Conservation (phyloP, 768 basidiomycete genomes). For the Macrolepiota albuminosa region DNA sequence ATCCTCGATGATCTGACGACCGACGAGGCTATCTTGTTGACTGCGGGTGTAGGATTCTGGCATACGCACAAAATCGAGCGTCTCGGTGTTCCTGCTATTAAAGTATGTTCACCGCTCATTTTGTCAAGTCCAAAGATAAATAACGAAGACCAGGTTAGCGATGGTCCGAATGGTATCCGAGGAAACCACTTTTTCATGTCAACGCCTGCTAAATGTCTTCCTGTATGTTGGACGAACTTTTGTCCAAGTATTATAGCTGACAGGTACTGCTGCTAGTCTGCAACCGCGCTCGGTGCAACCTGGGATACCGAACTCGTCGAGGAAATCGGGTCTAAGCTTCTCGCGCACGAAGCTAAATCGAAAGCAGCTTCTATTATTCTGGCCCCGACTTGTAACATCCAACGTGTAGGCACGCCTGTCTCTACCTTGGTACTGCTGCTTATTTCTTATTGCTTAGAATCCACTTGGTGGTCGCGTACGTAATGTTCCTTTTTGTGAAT, state of each 20-base stretch:
- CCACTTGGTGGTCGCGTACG: slow-evolving; percentile 67
- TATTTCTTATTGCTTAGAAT: slow-evolving; percentile 32
- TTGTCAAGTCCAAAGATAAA: neutral
- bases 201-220: slow-evolving; percentile 75
- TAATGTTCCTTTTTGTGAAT: slow-evolving; percentile 1
- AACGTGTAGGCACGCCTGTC: slow-evolving; percentile 43
- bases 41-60: slow-evolving; percentile 76
- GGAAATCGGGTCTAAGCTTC: slow-evolving; percentile 55
- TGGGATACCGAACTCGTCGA: slow-evolving; percentile 66
- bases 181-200: slow-evolving; percentile 80
- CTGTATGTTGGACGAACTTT: slow-evolving; percentile 31
- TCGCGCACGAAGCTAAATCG: slow-evolving; percentile 70
- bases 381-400: slow-evolving; percentile 83
- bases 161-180: slow-evolving; percentile 74
- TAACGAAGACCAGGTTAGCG: slow-evolving; percentile 48
- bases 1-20: slow-evolving; percentile 63
- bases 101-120: slow-evolving; percentile 32
- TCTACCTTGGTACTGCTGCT: slow-evolving; percentile 1
- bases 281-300: slow-evolving; percentile 73
- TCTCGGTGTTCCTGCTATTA: slow-evolving; percentile 67
- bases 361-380: slow-evolving; percentile 65
- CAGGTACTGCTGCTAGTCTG: slow-evolving; percentile 31
- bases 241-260: neutral
- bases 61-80: slow-evolving; percentile 62
- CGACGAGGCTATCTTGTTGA: slow-evolving; percentile 70